A percentile compares a stretch with the other conserved stretches of the same genome.
These are phyloP conservation scores for Bifiguratus adelaidae DNA, from an alignment of 192 early-diverging fungal species.

Conservation along the genomic window DNA sequence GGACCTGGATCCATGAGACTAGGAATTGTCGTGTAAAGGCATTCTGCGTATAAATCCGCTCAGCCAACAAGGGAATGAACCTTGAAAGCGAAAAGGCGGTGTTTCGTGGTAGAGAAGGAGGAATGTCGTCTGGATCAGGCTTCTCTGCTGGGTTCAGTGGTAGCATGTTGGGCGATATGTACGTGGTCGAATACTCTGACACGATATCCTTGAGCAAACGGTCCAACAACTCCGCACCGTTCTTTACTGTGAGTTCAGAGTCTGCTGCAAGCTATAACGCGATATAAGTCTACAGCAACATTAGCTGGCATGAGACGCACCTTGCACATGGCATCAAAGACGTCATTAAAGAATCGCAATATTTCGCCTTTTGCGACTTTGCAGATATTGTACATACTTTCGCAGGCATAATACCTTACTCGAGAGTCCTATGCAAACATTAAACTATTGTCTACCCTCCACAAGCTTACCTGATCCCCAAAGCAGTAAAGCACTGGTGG, in stretches of 20 bases:
- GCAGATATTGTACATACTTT: constrained; percentile 96
- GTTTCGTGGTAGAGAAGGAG: constrained; percentile 38
- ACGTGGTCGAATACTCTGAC: constrained; percentile 76
- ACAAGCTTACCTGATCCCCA: too few species aligned
- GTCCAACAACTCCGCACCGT: constrained; percentile 89
- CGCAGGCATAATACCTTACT: constrained; percentile 97
- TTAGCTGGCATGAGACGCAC: constrained; percentile 23
- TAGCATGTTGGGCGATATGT: constrained; percentile 31
- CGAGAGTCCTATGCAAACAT: too few species aligned
- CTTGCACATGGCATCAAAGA: constrained; percentile 94
- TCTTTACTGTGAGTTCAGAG: constrained; percentile 83
- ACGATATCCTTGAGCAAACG: constrained; percentile 96
- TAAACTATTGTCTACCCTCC: too few species aligned
- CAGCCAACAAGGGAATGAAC: constrained; percentile 89
- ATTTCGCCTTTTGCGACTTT: constrained; percentile 90
- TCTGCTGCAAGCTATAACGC: constrained; percentile 79
- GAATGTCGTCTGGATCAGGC: constrained; percentile 21
- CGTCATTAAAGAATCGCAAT: constrained; percentile 87
- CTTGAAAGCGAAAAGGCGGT: constrained; percentile 81
- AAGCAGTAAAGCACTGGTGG: constrained; percentile 93
- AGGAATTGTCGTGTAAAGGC: constrained; percentile 86
- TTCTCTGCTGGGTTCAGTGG: constrained; percentile 18
- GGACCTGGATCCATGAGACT: constrained; percentile 87
- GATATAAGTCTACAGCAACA: background rate
- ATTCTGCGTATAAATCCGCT: constrained; percentile 87